These are phyloP conservation scores for Gorgonomyces haynaldii DNA, from an alignment of 192 early-diverging fungal species.

Conservation along the genomic window DNA sequence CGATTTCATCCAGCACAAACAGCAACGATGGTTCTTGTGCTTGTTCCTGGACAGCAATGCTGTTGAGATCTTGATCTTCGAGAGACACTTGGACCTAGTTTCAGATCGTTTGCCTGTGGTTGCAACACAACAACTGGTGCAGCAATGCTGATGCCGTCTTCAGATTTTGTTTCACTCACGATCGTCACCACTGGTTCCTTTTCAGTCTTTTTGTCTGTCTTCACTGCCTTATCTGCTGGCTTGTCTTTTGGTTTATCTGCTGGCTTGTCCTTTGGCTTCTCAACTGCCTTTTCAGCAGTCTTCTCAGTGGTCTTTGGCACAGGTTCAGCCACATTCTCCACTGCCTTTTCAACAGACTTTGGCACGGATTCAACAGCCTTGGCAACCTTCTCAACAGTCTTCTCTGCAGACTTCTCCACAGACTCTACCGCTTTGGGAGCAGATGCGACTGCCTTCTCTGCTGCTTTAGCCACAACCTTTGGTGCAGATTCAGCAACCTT, in stretches of 20 bases:
- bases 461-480: constrained; percentile 8
- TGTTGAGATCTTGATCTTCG: too few species aligned
- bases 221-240: constrained; percentile 1
- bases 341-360: neutral
- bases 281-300: neutral
- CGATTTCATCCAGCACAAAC: neutral
- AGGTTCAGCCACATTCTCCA: constrained; percentile 7
- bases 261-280: neutral
- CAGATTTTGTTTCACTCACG: neutral
- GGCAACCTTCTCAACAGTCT: constrained; percentile 5
- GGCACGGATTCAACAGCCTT: neutral
- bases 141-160: constrained; percentile 1
- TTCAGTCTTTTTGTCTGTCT: constrained; percentile 1
- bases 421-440: constrained; percentile 7
- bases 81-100: neutral
- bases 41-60: too few species aligned
- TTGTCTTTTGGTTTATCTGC: neutral
- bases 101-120: neutral
- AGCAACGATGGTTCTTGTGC: neutral
- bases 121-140: neutral
- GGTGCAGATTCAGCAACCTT: too few species aligned
- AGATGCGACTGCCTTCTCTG: neutral
- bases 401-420: neutral
- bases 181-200: neutral
- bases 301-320: constrained; percentile 1